Conservation (phyloP, 2,329 filamentous ascomycete species). For the Pseudogymnoascus sp. region DNA sequence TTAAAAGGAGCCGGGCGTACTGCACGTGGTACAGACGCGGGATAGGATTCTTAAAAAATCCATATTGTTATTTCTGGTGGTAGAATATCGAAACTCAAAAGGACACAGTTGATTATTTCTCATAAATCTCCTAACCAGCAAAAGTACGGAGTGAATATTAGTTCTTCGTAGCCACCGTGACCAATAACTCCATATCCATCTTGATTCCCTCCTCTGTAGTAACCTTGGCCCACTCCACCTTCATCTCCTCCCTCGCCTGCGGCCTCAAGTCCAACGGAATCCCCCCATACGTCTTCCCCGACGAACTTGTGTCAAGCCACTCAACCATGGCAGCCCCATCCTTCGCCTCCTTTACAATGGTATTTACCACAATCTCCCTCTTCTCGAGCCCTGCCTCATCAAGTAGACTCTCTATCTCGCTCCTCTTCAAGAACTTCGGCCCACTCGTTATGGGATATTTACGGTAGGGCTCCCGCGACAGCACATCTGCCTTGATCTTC, state of each 20-base stretch:
- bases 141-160: not conserved
- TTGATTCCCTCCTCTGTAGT: slow-evolving; percentile 23
- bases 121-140: not conserved
- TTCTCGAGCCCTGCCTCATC: slow-evolving; percentile 18
- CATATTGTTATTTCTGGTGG: not conserved
- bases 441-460: slow-evolving; percentile 19
- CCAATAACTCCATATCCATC: slow-evolving; percentile 27
- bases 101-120: not conserved
- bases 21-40: not conserved
- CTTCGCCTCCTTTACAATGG: slow-evolving; percentile 20
- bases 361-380: slow-evolving; percentile 20
- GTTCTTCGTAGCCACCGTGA: slow-evolving; percentile 9
- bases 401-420: slow-evolving; percentile 20
- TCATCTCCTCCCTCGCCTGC: slow-evolving; percentile 26
- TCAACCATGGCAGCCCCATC: slow-evolving; percentile 24
- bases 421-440: slow-evolving; percentile 22
- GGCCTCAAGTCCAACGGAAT: slow-evolving; percentile 26
- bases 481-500: slow-evolving; percentile 16
- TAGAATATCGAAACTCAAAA: not conserved
- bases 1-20: not conserved
- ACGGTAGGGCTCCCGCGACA: slow-evolving; percentile 22
- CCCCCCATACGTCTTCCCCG: slow-evolving; percentile 28
- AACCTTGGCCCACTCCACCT: slow-evolving; percentile 25
- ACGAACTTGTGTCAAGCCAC: slow-evolving; percentile 29
- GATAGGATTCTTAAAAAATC: not conserved